These are phyloP conservation scores for Solanum ossicruentum DNA, from an alignment of 257 asterid species.

Conservation along the genomic window DNA sequence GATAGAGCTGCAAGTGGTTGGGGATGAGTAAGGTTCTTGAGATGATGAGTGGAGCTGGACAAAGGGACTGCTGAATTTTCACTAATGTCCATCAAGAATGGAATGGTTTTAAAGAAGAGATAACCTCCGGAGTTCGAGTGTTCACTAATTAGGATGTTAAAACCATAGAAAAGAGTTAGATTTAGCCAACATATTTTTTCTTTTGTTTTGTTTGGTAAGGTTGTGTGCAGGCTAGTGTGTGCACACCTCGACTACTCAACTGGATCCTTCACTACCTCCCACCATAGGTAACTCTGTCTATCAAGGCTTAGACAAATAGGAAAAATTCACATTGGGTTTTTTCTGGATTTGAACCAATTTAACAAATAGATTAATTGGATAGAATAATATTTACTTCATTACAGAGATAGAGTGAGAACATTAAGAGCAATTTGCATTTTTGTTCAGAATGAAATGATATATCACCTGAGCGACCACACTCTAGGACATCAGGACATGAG, in stretches of 20 bases:
- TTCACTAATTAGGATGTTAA: background rate
- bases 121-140: background rate
- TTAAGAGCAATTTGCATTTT: background rate
- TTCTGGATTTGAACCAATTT: background rate
- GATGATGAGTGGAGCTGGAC: background rate
- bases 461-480: background rate
- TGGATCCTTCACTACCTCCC: background rate
- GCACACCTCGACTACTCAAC: background rate
- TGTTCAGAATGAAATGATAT: background rate
- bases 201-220: background rate
- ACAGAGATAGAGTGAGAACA: background rate
- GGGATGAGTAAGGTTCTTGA: background rate
- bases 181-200: background rate
- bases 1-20: background rate
- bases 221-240: background rate
- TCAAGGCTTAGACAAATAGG: background rate
- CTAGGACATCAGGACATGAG: background rate
- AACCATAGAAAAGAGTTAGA: background rate
- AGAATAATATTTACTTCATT: background rate
- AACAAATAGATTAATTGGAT: background rate
- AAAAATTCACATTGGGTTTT: background rate
- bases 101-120: background rate
- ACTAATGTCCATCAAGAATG: background rate
- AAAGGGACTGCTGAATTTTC: background rate
- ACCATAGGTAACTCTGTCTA: background rate